Conservation (phyloP, 2,329 filamentous ascomycete genomes). For the Cercospora zeina region DNA sequence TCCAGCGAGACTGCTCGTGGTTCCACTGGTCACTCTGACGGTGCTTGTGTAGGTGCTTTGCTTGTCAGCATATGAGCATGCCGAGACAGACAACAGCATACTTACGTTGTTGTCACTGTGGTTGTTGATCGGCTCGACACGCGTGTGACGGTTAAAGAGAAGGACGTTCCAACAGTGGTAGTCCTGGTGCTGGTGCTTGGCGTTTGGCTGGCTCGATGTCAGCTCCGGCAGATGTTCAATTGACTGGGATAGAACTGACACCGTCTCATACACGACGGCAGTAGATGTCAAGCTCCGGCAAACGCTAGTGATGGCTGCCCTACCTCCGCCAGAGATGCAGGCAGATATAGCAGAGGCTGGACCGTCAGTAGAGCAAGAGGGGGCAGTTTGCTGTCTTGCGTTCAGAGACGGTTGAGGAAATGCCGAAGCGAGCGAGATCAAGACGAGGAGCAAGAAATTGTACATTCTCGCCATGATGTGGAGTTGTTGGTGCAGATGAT, state of each 20-base stretch:
- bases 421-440: constrained; percentile 4
- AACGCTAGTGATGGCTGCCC: constrained; percentile 4
- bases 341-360: neutral
- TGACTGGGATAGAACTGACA: neutral
- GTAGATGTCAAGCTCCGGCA: constrained; percentile 11
- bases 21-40: constrained; percentile 11
- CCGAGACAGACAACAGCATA: neutral
- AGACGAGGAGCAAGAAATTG: constrained; percentile 1
- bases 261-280: neutral
- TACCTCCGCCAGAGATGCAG: constrained; percentile 11
- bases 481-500: neutral
- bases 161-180: constrained; percentile 7
- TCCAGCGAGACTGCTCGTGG: constrained; percentile 9
- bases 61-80: neutral
- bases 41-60: constrained; percentile 13
- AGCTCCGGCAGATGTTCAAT: neutral
- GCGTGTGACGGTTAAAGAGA: constrained; percentile 4
- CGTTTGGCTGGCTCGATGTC: neutral
- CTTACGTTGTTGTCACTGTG: constrained; percentile 5
- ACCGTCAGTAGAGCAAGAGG: constrained; percentile 1
- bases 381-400: neutral
- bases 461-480: neutral
- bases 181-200: constrained; percentile 4
- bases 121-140: neutral
- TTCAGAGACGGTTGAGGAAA: constrained; percentile 9